Evolutionary conservation across 2,329 filamentous ascomycete genomes (phyloP).

Genomic region (Colletotrichum cereale): DNA sequence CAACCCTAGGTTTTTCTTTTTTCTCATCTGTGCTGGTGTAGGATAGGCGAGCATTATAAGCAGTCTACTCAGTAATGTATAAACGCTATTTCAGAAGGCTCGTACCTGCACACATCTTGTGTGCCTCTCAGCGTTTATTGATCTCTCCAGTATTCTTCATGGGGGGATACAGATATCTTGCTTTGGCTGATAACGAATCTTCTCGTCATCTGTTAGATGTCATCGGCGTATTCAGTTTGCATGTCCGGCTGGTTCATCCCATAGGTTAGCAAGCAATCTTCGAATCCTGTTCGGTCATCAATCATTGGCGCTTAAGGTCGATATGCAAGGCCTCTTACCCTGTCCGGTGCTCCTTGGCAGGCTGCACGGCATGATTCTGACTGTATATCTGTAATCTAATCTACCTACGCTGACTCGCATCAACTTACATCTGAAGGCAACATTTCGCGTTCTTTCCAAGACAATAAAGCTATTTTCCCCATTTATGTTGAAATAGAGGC

Average conservation of each 20-base stretch:
- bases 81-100: not conserved
- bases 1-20: not conserved
- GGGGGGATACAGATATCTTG: not conserved
- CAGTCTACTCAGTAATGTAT: not conserved
- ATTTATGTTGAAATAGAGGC: not conserved
- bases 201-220: too few relatives aligned
- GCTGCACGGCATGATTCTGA: slow-evolving; percentile 46
- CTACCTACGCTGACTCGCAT: not conserved
- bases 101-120: not conserved
- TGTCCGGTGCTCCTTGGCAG: slow-evolving; percentile 45
- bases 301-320: not conserved
- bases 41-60: not conserved
- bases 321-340: slow-evolving; percentile 26
- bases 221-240: not conserved
- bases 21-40: not conserved
- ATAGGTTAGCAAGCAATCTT: slow-evolving; percentile 43
- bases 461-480: slow-evolving; percentile 40
- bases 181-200: too few relatives aligned
- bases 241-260: slow-evolving; percentile 37
- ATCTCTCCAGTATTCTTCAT: too few relatives aligned
- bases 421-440: slow-evolving; percentile 43
- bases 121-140: not conserved
- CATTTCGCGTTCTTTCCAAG: slow-evolving; percentile 43
- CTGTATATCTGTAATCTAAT: not conserved
- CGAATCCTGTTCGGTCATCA: slow-evolving; percentile 5